Evolutionary conservation across 495 filamentous ascomycete genomes (phyloP).

Genomic region (Tetracladium marchalianum): DNA sequence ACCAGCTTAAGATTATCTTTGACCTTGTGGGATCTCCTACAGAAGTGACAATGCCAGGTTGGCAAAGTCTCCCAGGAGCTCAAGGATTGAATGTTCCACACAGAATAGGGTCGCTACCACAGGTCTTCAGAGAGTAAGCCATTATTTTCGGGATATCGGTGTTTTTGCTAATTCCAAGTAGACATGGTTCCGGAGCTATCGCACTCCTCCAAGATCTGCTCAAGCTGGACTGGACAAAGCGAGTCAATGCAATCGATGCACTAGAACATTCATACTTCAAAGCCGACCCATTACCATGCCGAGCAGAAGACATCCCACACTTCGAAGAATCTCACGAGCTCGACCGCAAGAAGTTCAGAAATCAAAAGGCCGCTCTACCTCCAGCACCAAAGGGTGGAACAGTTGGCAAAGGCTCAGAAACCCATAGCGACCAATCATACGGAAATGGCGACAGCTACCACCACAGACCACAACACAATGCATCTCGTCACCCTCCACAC

Average conservation of each 20-base stretch:
- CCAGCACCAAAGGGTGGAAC: slow-evolving; percentile 85
- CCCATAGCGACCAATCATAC: slow-evolving; percentile 37
- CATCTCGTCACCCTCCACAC: slow-evolving; percentile 35
- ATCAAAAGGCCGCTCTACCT: slow-evolving; percentile 65
- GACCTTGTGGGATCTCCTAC: slow-evolving; percentile 86
- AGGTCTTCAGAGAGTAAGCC: slow-evolving; percentile 60
- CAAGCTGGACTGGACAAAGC: slow-evolving; percentile 75
- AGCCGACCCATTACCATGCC: slow-evolving; percentile 64
- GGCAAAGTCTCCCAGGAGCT: slow-evolving; percentile 68
- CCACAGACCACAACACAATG: slow-evolving; percentile 21
- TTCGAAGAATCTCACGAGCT: slow-evolving; percentile 96
- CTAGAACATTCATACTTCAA: slow-evolving; percentile 88
- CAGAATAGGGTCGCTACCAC: slow-evolving; percentile 53
- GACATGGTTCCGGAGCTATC: slow-evolving; percentile 49
- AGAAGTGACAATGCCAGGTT: slow-evolving; percentile 90
- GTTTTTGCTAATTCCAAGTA: slow-evolving; percentile 10
- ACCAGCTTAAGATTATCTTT: slow-evolving; percentile 88
- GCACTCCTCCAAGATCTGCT: slow-evolving; percentile 75
- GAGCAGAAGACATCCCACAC: slow-evolving; percentile 69
- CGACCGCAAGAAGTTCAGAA: slow-evolving; percentile 79
- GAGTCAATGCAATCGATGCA: slow-evolving; percentile 92
- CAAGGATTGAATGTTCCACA: slow-evolving; percentile 60
- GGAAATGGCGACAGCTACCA: slow-evolving; percentile 21
- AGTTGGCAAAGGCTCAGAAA: slow-evolving; percentile 64
- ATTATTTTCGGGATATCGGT: not conserved